Base-by-base conservation (phyloP, 345 rosid genomes). In the Eucalyptus sp. region DNA sequence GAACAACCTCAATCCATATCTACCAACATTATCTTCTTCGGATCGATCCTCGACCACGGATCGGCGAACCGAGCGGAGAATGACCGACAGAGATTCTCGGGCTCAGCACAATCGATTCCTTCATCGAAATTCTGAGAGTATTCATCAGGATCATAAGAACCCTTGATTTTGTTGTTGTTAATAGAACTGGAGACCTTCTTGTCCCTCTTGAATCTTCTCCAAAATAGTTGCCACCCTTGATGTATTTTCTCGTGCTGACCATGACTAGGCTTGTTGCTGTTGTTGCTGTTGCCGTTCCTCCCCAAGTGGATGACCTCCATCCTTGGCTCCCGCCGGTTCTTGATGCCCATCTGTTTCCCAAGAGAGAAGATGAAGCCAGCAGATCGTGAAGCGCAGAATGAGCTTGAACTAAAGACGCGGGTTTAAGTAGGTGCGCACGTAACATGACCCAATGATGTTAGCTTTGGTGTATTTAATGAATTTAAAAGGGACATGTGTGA, bases 41-140 rank as follows among this genome's bases (percentile, higher is more conserved):
- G 84, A 54, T 50, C 86, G 64, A 86, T 87, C 31, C 92, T 87
- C 43, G 90, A 89, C 6, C 92, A 89, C 7, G 95, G 92, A 87
- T 91, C 93, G 10, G 94, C 93, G 64, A 92, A 94, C 81, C 95
- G 87, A 51, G 94, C 93, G 2, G 95, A 94, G 89, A 94, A 94
- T 16, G 93, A 91, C 41, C 93, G 89, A 41, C 90, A 93, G 18
- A 89, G 66, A 62, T 86, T 88, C 37, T 92, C 95, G 4, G 93
- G 91, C 86, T 91, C 93, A 13, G 85, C 52, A 84, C 87, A 91
- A 85, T 86, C 50, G n/a, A 85, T 88, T 3, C 90, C 94, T 27
- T 92, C 90, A 86, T 94, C 95, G 18, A 94, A 94, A 89, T 94
- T 94, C 89, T 90, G 93, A 7, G 92, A 85, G 37, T 94, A 94